A percentile compares a stretch with the other conserved stretches of the same genome.
Evolutionary conservation across 2,329 filamentous ascomycete species (phyloP).

Genomic region (Pestalotiopsis sp.): DNA sequence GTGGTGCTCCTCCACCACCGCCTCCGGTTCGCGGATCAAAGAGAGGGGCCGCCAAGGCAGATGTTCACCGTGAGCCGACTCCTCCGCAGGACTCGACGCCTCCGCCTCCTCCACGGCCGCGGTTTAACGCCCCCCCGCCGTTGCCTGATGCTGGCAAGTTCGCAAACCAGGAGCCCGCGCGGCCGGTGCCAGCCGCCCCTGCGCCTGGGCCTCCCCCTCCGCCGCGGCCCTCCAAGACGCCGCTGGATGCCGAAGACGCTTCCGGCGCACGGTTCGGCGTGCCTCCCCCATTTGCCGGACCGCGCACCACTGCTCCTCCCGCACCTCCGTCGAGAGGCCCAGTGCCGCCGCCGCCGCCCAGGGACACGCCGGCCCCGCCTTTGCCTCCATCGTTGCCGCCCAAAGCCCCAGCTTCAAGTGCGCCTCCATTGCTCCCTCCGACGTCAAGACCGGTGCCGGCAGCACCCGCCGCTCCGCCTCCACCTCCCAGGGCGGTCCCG

Average conservation of each 20-base stretch:
- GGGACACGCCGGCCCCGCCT: slow-evolving; percentile 39
- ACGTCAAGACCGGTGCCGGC: slow-evolving; percentile 54
- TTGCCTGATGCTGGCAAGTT: slow-evolving; percentile 89
- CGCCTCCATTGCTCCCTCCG: slow-evolving; percentile 52
- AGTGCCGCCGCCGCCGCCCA: slow-evolving; percentile 72
- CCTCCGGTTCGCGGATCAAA: slow-evolving; percentile 61
- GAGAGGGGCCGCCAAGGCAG: slow-evolving; percentile 41
- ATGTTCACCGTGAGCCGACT: slow-evolving; percentile 48
- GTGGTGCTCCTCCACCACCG: slow-evolving; percentile 54
- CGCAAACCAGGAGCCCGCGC: slow-evolving; percentile 58
- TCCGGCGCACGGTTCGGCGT: slow-evolving; percentile 67
- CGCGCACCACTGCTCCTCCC: slow-evolving; percentile 66
- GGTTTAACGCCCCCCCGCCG: slow-evolving; percentile 85
- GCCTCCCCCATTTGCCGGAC: slow-evolving; percentile 77
- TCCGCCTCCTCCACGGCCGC: slow-evolving; percentile 65
- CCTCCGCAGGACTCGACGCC: slow-evolving; percentile 75
- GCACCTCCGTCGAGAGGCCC: slow-evolving; percentile 72
- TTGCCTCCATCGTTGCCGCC: slow-evolving; percentile 48
- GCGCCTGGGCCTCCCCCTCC: slow-evolving; percentile 67
- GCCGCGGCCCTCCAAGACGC: slow-evolving; percentile 70
- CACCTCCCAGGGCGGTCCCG: slow-evolving; percentile 53
- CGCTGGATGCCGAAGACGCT: slow-evolving; percentile 63
- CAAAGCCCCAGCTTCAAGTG: slow-evolving; percentile 45
- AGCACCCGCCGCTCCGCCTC: slow-evolving; percentile 20
- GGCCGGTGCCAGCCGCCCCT: slow-evolving; percentile 46